Percentiles rank a stretch among this genome's conserved stretches.
Conservation (phyloP, 495 filamentous ascomycete species). For the Cetradonia linearis region DNA sequence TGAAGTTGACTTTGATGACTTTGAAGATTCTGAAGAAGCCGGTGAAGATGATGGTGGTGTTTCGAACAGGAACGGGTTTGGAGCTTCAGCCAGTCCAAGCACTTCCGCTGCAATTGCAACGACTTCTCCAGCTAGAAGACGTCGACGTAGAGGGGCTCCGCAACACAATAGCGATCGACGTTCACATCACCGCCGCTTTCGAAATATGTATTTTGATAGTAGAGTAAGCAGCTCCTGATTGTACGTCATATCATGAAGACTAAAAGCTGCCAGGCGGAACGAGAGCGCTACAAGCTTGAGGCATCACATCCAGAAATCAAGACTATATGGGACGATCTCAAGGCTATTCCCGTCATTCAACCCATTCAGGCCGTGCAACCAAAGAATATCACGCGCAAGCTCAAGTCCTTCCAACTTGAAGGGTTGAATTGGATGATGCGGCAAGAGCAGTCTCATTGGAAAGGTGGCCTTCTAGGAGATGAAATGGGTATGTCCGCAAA, state of each 20-base stretch:
- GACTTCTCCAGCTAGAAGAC: constrained; percentile 10
- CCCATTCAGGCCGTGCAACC: constrained; percentile 65
- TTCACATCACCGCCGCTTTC: constrained; percentile 19
- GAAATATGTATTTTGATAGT: constrained; percentile 27
- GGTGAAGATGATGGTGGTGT: constrained; percentile 30
- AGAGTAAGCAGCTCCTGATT: constrained; percentile 4
- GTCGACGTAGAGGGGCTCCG: constrained; percentile 9
- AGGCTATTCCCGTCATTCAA: constrained; percentile 53
- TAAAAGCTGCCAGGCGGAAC: constrained; percentile 24
- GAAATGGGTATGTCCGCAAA: constrained; percentile 65
- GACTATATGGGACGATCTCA: constrained; percentile 76
- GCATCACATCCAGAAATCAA: constrained; percentile 62
- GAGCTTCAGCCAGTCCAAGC: not conserved
- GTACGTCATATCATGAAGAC: not conserved
- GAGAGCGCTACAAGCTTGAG: constrained; percentile 58
- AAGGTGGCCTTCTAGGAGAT: constrained; percentile 83
- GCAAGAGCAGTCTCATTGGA: constrained; percentile 77
- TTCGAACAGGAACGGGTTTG: not conserved
- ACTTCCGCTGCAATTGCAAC: not conserved
- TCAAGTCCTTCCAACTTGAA: constrained; percentile 89
- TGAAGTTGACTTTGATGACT: constrained; percentile 12
- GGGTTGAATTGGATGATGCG: constrained; percentile 86
- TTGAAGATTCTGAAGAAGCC: constrained; percentile 20
- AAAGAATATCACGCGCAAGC: constrained; percentile 58
- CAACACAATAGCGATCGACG: not conserved